Percentiles rank a stretch among this genome's conserved stretches.
These are phyloP conservation scores for Ormosia semicastrata DNA, from an alignment of 306 rosid species.

Conservation along the genomic window DNA sequence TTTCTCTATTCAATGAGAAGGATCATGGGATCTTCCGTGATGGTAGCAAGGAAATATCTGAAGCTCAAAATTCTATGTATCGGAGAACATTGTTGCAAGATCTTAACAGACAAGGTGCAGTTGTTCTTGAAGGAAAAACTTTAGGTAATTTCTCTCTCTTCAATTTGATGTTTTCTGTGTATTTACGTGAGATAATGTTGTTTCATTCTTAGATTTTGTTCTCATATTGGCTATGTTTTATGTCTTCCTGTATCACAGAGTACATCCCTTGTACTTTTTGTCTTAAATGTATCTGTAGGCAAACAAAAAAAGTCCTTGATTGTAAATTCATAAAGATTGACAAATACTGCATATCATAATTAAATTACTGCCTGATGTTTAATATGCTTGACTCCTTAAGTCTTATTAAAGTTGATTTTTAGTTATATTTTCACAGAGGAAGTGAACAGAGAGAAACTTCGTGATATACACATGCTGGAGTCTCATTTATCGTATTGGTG, in stretches of 20 bases:
- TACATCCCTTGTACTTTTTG: not conserved
- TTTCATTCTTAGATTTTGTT: constrained; percentile 1
- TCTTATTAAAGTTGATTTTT: not conserved
- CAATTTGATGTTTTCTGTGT: not conserved
- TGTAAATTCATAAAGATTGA: not conserved
- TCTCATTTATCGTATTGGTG: not conserved
- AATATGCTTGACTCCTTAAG: not conserved
- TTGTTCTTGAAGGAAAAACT: constrained; percentile 94
- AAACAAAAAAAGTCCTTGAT: not conserved
- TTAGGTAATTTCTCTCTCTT: constrained; percentile 57
- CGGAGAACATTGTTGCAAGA: constrained; percentile 87
- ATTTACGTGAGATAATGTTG: not conserved
- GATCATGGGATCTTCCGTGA: constrained; percentile 98
- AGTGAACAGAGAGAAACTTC: not conserved
- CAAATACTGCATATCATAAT: constrained; percentile 7
- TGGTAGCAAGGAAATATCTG: constrained; percentile 77
- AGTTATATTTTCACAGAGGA: not conserved
- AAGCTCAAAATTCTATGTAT: constrained; percentile 55
- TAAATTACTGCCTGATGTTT: not conserved
- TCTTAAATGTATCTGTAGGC: not conserved
- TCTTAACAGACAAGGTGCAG: constrained; percentile 97
- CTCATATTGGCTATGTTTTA: constrained; percentile 21
- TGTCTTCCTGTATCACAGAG: not conserved
- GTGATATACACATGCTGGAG: not conserved
- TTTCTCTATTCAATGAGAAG: constrained; percentile 45